Percentiles rank a stretch among this genome's conserved stretches.
phyloP scores from a whole-genome alignment of 208 protist species.

The Borovskyia barvae region DNA sequence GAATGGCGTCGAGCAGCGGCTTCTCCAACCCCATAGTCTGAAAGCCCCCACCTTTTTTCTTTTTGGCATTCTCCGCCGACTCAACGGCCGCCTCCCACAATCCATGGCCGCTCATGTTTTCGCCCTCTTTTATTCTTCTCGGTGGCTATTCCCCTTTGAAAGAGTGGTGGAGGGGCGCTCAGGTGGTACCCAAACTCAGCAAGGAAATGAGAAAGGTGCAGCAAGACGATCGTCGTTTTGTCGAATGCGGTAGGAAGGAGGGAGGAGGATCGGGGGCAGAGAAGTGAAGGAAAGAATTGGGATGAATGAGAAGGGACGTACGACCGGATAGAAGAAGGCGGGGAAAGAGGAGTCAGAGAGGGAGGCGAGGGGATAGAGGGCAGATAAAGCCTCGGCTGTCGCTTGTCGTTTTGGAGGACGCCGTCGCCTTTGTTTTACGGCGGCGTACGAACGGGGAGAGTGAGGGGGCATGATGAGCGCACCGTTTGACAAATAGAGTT shows the following conservation, averaged over 20 bases:
- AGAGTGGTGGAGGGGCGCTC: too few species aligned
- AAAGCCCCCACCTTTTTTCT: conserved; percentile 87
- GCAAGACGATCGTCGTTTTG: not conserved
- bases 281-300: not conserved
- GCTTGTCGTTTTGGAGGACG: too few species aligned
- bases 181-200: too few species aligned
- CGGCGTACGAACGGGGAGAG: too few species aligned
- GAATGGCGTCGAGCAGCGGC: conserved; percentile 90
- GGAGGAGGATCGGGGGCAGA: not conserved
- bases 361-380: too few species aligned
- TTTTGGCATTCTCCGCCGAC: conserved; percentile 50
- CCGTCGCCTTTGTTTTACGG: too few species aligned
- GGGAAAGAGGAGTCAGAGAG: not conserved
- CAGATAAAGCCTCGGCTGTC: too few species aligned
- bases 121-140: too few species aligned
- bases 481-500: too few species aligned
- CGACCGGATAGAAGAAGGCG: not conserved
- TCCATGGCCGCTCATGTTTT: conserved; percentile 67
- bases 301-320: not conserved
- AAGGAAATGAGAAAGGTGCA: too few species aligned
- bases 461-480: too few species aligned
- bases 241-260: not conserved
- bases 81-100: conserved; percentile 75
- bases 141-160: too few species aligned
- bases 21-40: conserved; percentile 90